Conservation (phyloP, 2,329 filamentous ascomycete species). For the Bipolaris cookei region DNA sequence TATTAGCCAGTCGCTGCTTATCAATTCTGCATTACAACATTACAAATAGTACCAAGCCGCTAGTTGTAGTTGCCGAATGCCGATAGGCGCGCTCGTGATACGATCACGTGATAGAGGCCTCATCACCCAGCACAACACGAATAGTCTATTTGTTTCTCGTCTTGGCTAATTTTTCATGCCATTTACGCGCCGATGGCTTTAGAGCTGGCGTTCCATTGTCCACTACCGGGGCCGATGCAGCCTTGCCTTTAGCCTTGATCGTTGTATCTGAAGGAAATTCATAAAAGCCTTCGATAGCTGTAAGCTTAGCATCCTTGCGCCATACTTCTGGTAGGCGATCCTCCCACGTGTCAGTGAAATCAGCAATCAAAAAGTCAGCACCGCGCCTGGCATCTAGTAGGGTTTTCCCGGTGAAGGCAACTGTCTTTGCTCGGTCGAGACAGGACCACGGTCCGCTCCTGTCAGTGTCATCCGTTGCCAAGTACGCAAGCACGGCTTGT, state of each 20-base stretch:
- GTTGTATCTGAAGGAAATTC: conserved; percentile 43
- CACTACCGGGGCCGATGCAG: conserved; percentile 5
- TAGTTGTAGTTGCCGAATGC: conserved; percentile 17
- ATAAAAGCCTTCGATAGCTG: conserved; percentile 41
- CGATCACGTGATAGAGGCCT: conserved; percentile 14
- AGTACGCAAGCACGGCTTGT: conserved; percentile 46
- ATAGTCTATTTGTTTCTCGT: conserved; percentile 36
- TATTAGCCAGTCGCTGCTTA: conserved; percentile 24
- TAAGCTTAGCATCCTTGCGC: conserved; percentile 43
- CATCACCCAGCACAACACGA: background rate
- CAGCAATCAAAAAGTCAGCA: conserved; percentile 37
- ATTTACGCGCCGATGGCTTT: conserved; percentile 46
- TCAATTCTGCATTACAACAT: conserved; percentile 17
- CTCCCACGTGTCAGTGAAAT: conserved; percentile 48
- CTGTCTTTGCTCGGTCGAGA: conserved; percentile 42
- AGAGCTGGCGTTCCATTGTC: conserved; percentile 18
- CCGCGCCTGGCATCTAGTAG: conserved; percentile 40
- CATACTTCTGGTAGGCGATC: conserved; percentile 48
- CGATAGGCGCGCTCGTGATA: conserved; percentile 12
- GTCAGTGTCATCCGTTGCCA: conserved; percentile 40
- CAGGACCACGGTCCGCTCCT: conserved; percentile 41
- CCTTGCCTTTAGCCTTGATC: conserved; percentile 34
- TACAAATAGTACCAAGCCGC: conserved; percentile 19
- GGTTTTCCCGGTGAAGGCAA: conserved; percentile 41
- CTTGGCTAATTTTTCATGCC: conserved; percentile 50